Evolutionary conservation across 768 basidiomycete genomes (phyloP).

Genomic region (Melanogaster broomeanus): DNA sequence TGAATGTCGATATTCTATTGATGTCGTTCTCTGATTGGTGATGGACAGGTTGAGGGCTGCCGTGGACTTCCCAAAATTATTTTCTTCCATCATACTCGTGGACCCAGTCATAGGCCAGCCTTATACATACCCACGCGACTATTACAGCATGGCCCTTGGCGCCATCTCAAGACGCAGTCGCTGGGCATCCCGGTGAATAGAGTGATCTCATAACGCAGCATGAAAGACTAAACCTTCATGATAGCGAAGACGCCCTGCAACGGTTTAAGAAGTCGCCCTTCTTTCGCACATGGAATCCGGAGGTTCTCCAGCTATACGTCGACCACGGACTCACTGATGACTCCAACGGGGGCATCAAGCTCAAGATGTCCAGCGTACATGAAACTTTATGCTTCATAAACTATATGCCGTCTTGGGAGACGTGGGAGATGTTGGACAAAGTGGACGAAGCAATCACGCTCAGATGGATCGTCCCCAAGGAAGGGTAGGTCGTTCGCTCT

Average conservation of each 20-base stretch:
- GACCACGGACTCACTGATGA: constrained; percentile 50
- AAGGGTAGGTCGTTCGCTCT: constrained; percentile 12
- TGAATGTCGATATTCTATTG: too few species aligned
- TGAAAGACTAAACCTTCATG: background rate
- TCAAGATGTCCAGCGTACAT: constrained; percentile 68
- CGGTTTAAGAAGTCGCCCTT: constrained; percentile 57
- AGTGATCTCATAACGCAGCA: background rate
- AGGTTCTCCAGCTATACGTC: constrained; percentile 59
- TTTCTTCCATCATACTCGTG: constrained; percentile 69
- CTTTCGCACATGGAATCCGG: constrained; percentile 71
- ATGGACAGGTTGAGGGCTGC: constrained; percentile 61
- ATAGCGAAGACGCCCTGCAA: constrained; percentile 60
- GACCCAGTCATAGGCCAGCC: constrained; percentile 69
- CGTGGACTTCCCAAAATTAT: constrained; percentile 60
- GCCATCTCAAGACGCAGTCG: constrained; percentile 59
- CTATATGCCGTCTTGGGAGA: constrained; percentile 19
- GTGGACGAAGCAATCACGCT: constrained; percentile 29
- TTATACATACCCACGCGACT: background rate
- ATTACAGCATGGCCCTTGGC: constrained; percentile 27
- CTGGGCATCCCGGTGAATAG: constrained; percentile 62
- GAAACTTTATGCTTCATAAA: constrained; percentile 67
- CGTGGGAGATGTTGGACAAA: constrained; percentile 27
- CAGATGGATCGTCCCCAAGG: constrained; percentile 29
- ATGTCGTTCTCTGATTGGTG: background rate
- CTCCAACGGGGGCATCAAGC: constrained; percentile 41